Evolutionary conservation across 306 rosid genomes (phyloP).

Genomic region (Potentilla sterilis): DNA sequence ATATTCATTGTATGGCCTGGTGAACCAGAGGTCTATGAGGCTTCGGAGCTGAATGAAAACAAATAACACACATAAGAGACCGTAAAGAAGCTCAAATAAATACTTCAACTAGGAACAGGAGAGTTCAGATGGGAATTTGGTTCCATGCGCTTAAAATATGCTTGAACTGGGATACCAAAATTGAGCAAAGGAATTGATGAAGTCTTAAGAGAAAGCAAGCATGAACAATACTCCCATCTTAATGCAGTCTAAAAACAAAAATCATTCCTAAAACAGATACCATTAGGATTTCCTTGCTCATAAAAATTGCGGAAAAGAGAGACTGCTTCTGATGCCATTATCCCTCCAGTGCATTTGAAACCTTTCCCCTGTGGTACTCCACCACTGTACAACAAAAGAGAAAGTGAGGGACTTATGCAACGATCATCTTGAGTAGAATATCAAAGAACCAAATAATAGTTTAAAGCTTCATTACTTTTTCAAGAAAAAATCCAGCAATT

Average conservation of each 20-base stretch:
- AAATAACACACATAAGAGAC: slow-evolving; percentile 7
- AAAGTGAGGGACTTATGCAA: slow-evolving; percentile 7
- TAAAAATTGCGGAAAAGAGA: slow-evolving; percentile 72
- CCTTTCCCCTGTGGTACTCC: slow-evolving; percentile 39
- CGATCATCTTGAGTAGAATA: background rate
- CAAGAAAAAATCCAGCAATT: background rate
- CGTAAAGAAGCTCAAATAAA: slow-evolving; percentile 1
- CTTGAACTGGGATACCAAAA: background rate
- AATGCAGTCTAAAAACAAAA: background rate
- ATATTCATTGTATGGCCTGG: slow-evolving; percentile 29
- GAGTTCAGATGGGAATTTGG: background rate
- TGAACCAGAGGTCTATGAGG: slow-evolving; percentile 67
- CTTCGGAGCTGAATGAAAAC: slow-evolving; percentile 76
- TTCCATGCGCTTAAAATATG: background rate
- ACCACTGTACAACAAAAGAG: slow-evolving; percentile 35
- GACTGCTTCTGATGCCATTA: slow-evolving; percentile 89
- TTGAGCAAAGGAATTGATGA: background rate
- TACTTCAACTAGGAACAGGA: background rate
- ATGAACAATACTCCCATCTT: background rate
- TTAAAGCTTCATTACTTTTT: background rate
- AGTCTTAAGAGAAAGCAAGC: background rate
- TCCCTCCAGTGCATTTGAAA: slow-evolving; percentile 83
- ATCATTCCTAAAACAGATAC: slow-evolving; percentile 24
- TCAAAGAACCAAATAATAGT: background rate
- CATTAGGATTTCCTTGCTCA: slow-evolving; percentile 96